Percentiles rank a stretch among this genome's conserved stretches.
These are phyloP conservation scores for Colletotrichum gloeosporioides DNA, from an alignment of 2,329 filamentous ascomycete genomes.

Conservation along the genomic window DNA sequence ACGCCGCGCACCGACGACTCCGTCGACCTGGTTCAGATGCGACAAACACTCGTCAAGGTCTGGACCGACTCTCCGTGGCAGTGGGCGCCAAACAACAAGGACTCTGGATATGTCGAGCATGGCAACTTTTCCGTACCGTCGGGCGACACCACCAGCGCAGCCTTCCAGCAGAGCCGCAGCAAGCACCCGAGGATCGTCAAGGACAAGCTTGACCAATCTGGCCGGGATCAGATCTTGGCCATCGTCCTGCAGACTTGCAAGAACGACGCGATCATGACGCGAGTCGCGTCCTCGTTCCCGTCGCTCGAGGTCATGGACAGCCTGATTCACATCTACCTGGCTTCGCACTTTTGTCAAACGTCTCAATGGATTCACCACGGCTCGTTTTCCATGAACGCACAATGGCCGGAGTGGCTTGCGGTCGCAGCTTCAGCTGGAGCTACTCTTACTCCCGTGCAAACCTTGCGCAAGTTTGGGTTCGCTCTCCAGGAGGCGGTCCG, in stretches of 20 bases:
- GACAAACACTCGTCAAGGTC: slow-evolving; percentile 51
- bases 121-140: slow-evolving; percentile 49
- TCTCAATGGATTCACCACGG: slow-evolving; percentile 68
- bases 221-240: slow-evolving; percentile 67
- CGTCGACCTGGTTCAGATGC: slow-evolving; percentile 49
- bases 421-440: slow-evolving; percentile 67
- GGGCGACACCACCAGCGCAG: slow-evolving; percentile 40
- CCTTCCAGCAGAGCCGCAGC: slow-evolving; percentile 43
- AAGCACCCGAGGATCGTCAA: slow-evolving; percentile 43
- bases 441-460: slow-evolving; percentile 59
- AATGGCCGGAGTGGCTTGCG: slow-evolving; percentile 64
- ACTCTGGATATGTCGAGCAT: slow-evolving; percentile 50
- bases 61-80: slow-evolving; percentile 58
- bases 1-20: slow-evolving; percentile 40
- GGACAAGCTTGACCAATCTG: slow-evolving; percentile 50
- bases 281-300: slow-evolving; percentile 66
- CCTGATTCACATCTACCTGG: slow-evolving; percentile 65
- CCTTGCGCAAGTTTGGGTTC: slow-evolving; percentile 66
- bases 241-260: slow-evolving; percentile 67
- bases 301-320: slow-evolving; percentile 65
- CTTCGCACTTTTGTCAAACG: slow-evolving; percentile 59
- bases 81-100: slow-evolving; percentile 51
- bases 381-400: slow-evolving; percentile 59
- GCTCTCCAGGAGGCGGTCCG: slow-evolving; percentile 59
- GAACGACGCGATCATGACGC: slow-evolving; percentile 51